Conservation (phyloP, 1,139 yeast species). For the Schwanniomyces etchellsii region DNA sequence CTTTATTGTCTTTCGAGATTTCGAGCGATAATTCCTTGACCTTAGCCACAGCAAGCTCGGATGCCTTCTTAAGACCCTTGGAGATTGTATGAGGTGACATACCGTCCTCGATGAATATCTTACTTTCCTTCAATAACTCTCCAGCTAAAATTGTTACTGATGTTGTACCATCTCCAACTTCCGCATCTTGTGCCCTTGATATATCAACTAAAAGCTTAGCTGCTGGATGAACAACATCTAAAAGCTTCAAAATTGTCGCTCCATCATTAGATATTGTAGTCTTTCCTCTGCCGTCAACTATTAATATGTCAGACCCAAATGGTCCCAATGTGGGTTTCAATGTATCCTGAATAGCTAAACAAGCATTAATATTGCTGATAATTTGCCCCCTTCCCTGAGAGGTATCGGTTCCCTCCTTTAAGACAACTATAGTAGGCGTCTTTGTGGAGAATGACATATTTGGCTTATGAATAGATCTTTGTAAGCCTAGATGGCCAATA, state of each 20-base stretch:
- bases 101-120: slow-evolving; percentile 89
- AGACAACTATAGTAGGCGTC: slow-evolving; percentile 94
- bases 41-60: slow-evolving; percentile 67
- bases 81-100: slow-evolving; percentile 84
- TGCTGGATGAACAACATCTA: slow-evolving; percentile 98
- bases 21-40: slow-evolving; percentile 73
- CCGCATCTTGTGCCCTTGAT: slow-evolving; percentile 96
- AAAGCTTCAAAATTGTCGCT: slow-evolving; percentile 85
- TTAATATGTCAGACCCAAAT: slow-evolving; percentile 88
- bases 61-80: slow-evolving; percentile 84
- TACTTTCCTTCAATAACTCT: slow-evolving; percentile 86
- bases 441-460: slow-evolving; percentile 83
- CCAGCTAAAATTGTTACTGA: slow-evolving; percentile 94
- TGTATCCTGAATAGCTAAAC: slow-evolving; percentile 94
- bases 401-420: slow-evolving; percentile 95
- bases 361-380: slow-evolving; percentile 91
- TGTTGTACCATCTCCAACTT: slow-evolving; percentile 98
- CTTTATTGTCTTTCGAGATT: slow-evolving; percentile 41
- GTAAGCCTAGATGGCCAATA: not conserved
- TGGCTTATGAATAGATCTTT: not conserved
- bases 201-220: slow-evolving; percentile 94
- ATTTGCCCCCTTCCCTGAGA: slow-evolving; percentile 97
- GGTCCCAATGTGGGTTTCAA: slow-evolving; percentile 95
- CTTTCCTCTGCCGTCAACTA: slow-evolving; percentile 76
- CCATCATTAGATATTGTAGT: slow-evolving; percentile 98